phyloP scores from a whole-genome alignment of 371 early-diverging fungal genomes.

The Haplosporangium sp. region DNA sequence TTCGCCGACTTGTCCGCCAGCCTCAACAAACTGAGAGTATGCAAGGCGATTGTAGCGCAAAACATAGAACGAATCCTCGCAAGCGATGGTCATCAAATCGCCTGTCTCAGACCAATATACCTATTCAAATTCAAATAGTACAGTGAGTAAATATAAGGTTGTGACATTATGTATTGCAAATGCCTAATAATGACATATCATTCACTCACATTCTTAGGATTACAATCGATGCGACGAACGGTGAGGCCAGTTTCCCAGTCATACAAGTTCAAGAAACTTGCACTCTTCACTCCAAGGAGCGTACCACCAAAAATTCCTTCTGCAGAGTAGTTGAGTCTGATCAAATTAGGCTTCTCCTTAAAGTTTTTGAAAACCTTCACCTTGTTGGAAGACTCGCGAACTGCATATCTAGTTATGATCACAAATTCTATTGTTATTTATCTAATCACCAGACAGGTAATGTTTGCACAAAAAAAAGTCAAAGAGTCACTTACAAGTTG shows the following conservation, averaged over 20 bases:
- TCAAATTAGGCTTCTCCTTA: constrained; percentile 83
- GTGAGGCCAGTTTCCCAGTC: constrained; percentile 96
- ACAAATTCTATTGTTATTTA: background rate
- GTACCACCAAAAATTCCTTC: constrained; percentile 96
- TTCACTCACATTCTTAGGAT: constrained; percentile 76
- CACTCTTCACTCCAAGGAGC: constrained; percentile 89
- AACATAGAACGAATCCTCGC: constrained; percentile 94
- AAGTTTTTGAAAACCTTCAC: constrained; percentile 93
- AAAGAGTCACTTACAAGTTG: constrained; percentile 72
- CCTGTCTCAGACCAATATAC: constrained; percentile 94
- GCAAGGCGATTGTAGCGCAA: constrained; percentile 91
- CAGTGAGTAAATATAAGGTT: background rate
- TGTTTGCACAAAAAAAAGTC: background rate
- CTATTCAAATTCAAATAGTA: constrained; percentile 17
- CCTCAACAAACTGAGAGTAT: constrained; percentile 81
- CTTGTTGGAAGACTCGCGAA: constrained; percentile 89
- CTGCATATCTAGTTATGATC: constrained; percentile 77
- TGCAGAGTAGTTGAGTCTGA: constrained; percentile 81
- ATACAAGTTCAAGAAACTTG: constrained; percentile 90
- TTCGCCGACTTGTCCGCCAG: constrained; percentile 79
- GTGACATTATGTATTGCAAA: background rate
- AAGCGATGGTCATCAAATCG: constrained; percentile 91
- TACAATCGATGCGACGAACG: constrained; percentile 95
- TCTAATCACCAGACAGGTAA: no score
- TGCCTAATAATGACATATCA: background rate